These are phyloP conservation scores for Penicillium psychrofluorescens DNA, from an alignment of 495 filamentous ascomycete species.

Conservation along the genomic window DNA sequence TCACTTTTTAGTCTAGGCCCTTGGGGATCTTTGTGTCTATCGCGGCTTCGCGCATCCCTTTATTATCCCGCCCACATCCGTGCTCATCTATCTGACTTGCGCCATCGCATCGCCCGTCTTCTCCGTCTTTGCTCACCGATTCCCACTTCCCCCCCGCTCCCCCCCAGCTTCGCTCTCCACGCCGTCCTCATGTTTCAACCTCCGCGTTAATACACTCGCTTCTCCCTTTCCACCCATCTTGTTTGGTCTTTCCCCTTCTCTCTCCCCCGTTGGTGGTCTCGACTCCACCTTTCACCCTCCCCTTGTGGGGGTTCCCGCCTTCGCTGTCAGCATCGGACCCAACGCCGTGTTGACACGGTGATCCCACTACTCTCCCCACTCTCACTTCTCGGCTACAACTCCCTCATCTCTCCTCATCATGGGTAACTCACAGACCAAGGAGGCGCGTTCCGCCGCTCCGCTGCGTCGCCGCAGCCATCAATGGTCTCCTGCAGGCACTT, in stretches of 20 bases:
- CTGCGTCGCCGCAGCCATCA: constrained; percentile 27
- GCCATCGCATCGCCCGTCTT: constrained; percentile 11
- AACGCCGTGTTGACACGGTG: background rate
- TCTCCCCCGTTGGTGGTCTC: no score
- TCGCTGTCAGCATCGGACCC: background rate
- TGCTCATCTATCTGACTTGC: constrained; percentile 14
- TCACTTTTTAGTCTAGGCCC: no score
- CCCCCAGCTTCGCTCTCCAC: no score
- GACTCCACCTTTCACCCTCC: constrained; percentile 1
- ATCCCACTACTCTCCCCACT: background rate
- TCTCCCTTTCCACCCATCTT: constrained; percentile 2
- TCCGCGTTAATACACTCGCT: no score
- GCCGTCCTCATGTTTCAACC: no score
- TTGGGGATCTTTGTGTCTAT: no score
- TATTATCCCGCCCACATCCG: background rate
- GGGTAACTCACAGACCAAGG: constrained; percentile 58
- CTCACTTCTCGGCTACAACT: constrained; percentile 1
- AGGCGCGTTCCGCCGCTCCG: constrained; percentile 36
- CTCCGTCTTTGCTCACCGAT: constrained; percentile 2
- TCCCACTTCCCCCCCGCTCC: constrained; percentile 8
- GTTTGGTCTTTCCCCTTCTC: constrained; percentile 10
- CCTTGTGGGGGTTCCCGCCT: background rate
- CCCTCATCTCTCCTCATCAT: constrained; percentile 19
- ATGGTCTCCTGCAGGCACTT: constrained; percentile 24
- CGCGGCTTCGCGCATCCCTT: background rate